Percentiles rank a stretch among this genome's conserved stretches.
These are phyloP conservation scores for Cordyceps tenuipes DNA, from an alignment of 2,329 filamentous ascomycete genomes.

Conservation along the genomic window DNA sequence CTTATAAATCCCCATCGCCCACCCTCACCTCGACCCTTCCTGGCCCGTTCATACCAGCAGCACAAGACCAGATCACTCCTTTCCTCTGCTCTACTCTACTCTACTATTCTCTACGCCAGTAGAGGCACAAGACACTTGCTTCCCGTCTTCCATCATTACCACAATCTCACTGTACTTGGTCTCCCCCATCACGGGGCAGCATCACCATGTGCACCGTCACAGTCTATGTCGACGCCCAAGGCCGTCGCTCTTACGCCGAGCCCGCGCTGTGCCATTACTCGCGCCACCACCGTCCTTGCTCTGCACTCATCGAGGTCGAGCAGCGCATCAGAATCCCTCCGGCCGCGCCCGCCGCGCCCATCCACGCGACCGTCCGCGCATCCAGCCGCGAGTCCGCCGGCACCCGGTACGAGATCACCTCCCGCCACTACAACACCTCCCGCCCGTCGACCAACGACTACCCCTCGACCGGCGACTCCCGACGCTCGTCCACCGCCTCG, in stretches of 20 bases:
- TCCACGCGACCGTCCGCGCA: conserved; percentile 19
- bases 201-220: conserved; percentile 44
- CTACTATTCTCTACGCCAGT: neutral
- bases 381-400: conserved; percentile 17
- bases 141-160: neutral
- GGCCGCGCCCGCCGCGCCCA: conserved; percentile 17
- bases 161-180: neutral
- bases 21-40: neutral
- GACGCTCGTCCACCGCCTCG: conserved; percentile 17
- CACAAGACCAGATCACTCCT: neutral
- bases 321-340: conserved; percentile 16
- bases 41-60: neutral
- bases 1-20: conserved; percentile 3
- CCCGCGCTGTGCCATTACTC: conserved; percentile 32
- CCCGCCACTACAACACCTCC: too few species aligned
- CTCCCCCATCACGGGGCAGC: conserved; percentile 13
- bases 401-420: neutral
- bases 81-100: neutral
- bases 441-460: neutral
- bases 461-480: neutral
- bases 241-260: conserved; percentile 24
- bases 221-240: conserved; percentile 38
- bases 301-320: conserved; percentile 28
- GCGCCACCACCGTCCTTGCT: conserved; percentile 33
- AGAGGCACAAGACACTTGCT: neutral